Percentiles rank a stretch among this genome's conserved stretches.
These are phyloP conservation scores for Ogataea nakhonphanomensis DNA, from an alignment of 805 yeast species.

Conservation along the genomic window DNA sequence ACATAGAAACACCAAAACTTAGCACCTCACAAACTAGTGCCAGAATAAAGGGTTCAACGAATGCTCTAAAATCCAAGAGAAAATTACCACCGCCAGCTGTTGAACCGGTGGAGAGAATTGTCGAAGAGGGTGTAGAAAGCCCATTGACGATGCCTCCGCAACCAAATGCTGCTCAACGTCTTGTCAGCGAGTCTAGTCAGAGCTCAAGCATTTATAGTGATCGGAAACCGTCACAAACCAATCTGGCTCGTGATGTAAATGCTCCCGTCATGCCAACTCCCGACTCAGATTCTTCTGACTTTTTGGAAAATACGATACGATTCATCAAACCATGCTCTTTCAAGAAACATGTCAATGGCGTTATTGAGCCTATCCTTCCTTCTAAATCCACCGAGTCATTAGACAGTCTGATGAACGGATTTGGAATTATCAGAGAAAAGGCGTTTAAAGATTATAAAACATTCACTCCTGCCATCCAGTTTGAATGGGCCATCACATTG, in stretches of 20 bases:
- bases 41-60: not conserved
- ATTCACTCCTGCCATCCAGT: slow-evolving; percentile 52
- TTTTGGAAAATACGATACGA: slow-evolving; percentile 2
- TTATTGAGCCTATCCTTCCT: slow-evolving; percentile 30
- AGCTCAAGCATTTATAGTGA: slow-evolving; percentile 21
- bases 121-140: not conserved
- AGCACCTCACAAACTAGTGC: not conserved
- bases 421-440: slow-evolving; percentile 28
- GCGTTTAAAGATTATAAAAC: slow-evolving; percentile 35
- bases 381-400: slow-evolving; percentile 29
- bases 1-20: slow-evolving; percentile 15
- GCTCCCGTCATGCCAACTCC: slow-evolving; percentile 6
- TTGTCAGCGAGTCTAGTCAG: slow-evolving; percentile 14
- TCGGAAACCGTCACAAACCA: not conserved
- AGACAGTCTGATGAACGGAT: slow-evolving; percentile 26
- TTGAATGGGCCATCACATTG: slow-evolving; percentile 59
- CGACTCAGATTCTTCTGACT: slow-evolving; percentile 2
- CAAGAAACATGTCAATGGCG: slow-evolving; percentile 23
- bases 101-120: slow-evolving; percentile 6
- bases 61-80: slow-evolving; percentile 19
- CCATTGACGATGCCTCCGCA: not conserved
- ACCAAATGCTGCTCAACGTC: slow-evolving; percentile 3
- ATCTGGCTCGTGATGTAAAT: not conserved
- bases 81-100: slow-evolving; percentile 27
- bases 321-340: slow-evolving; percentile 19